These are phyloP conservation scores for Pyrus communis DNA, from an alignment of 306 rosid genomes.

Conservation along the genomic window DNA sequence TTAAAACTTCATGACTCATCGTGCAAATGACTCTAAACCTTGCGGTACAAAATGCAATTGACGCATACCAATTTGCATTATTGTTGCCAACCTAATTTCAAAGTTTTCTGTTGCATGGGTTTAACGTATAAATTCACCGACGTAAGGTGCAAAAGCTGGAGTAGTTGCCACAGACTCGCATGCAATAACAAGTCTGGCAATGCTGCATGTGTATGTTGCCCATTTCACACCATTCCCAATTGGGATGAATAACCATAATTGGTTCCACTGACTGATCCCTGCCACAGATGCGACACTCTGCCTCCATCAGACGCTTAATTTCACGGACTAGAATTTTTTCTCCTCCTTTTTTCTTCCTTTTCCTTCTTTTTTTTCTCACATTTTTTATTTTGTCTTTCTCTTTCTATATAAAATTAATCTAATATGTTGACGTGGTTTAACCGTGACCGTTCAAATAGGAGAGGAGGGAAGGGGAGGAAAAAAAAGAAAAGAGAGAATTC, in stretches of 20 bases:
- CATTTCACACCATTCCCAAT: not conserved
- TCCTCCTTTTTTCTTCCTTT: accelerated
- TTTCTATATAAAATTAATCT: too few relatives aligned
- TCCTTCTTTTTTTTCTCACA: accelerated
- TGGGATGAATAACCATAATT: not conserved
- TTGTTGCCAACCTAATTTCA: not conserved
- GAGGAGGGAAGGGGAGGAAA: too few relatives aligned
- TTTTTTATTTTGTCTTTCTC: too few relatives aligned
- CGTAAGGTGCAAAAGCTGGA: not conserved
- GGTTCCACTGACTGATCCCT: not conserved
- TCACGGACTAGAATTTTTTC: not conserved
- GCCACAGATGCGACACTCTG: slow-evolving; percentile 11
- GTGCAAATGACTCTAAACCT: not conserved
- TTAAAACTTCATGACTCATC: too few relatives aligned
- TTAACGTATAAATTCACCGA: not conserved
- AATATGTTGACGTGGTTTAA: too few relatives aligned
- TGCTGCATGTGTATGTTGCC: not conserved
- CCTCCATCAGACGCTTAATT: not conserved
- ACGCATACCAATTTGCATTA: not conserved
- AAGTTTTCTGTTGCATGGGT: not conserved
- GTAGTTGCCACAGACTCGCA: not conserved
- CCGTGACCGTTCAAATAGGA: too few relatives aligned
- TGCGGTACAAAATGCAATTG: not conserved
- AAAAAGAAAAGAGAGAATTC: too few relatives aligned
- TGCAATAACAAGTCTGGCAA: not conserved